phyloP scores from a whole-genome alignment of 1,139 yeast species.

The Scheffersomyces lignicola region DNA sequence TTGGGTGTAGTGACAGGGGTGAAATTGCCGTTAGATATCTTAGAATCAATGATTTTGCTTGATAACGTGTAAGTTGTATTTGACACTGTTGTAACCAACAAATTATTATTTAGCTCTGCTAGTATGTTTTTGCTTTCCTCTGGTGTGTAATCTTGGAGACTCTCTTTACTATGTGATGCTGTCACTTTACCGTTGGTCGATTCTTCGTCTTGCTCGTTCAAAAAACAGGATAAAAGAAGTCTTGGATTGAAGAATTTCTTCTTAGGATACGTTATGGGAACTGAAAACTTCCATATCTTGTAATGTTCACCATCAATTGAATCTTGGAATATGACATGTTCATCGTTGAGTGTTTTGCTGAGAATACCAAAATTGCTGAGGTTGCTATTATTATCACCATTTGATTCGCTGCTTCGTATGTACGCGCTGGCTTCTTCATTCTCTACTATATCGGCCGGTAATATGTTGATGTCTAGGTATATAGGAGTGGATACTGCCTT shows the following conservation, averaged over 20 bases:
- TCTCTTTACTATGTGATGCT: conserved; percentile 3
- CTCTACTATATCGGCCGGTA: conserved; percentile 26
- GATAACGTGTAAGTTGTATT: conserved; percentile 5
- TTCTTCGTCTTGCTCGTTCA: conserved; percentile 15
- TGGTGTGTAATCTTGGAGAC: conserved; percentile 22
- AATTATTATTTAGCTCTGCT: conserved; percentile 22
- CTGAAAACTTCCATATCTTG: conserved; percentile 34
- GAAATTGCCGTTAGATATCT: conserved; percentile 3
- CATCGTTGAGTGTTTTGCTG: conserved; percentile 5
- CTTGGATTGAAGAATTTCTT: conserved; percentile 32
- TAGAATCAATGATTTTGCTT: conserved; percentile 4
- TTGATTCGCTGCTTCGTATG: background rate
- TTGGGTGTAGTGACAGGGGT: conserved; percentile 9
- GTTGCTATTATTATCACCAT: conserved; percentile 8
- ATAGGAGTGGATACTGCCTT: conserved; percentile 13
- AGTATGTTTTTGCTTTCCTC: conserved; percentile 21
- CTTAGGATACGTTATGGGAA: conserved; percentile 39
- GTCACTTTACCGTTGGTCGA: background rate
- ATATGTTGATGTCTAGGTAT: conserved; percentile 27
- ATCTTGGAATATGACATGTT: background rate
- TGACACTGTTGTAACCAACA: background rate
- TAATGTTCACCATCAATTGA: conserved; percentile 10
- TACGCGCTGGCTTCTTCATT: conserved; percentile 3
- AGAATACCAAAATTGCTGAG: conserved; percentile 5
- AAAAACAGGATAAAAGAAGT: conserved; percentile 24